Evolutionary conservation across 2,329 filamentous ascomycete genomes (phyloP), one percentile per base, ranked within the genome.

Genomic region (Sporothrix globosa): DNA sequence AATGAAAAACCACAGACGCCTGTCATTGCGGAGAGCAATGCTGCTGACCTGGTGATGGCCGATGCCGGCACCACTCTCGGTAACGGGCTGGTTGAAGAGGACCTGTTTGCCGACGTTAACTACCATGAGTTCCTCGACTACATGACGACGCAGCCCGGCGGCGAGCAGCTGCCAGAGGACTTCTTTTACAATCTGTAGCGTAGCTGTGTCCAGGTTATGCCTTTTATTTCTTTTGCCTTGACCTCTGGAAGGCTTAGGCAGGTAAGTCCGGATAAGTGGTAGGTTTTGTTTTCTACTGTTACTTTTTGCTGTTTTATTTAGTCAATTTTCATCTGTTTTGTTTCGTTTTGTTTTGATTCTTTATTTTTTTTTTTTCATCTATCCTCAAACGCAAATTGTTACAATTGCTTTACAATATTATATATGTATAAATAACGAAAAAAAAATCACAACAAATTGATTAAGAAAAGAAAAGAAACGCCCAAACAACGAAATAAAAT

Each of bases 91-190:
- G 2, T 7, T 17, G 21, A 63, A 2, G 58, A 27, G 1, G 5
- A 21, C 54, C 7, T 41, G n/a, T 63, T 63, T 44, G 58, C 41
- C n/a, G 21, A 63, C 14, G 19, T 46, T 27, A 21, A 63, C 58
- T 63, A 63, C 21, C 13, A 14, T 0, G 58, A 27, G 17, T 3
- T 27, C n/a, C n/a, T 46, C 4, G 11, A 27, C 4, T 44, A 17
- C 14, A 30, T 54, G 24, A 13, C 19, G 24, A 17, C 2, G 10
- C 41, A 17, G 24, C 14, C 52, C 21, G 21, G 41, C 21, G 10
- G 10, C n/a, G n/a, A 19, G 4, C 39, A 17, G n/a, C 11, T 17
- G 4, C 56, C 34, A 11, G 58, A 46, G 19, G 13, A 19, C 21
- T 63, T 27, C 14, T 46, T 14, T 27, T 39, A 44, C n/a, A 61